phyloP scores from a whole-genome alignment of 306 rosid species.

The Cicer pinnatifidum region DNA sequence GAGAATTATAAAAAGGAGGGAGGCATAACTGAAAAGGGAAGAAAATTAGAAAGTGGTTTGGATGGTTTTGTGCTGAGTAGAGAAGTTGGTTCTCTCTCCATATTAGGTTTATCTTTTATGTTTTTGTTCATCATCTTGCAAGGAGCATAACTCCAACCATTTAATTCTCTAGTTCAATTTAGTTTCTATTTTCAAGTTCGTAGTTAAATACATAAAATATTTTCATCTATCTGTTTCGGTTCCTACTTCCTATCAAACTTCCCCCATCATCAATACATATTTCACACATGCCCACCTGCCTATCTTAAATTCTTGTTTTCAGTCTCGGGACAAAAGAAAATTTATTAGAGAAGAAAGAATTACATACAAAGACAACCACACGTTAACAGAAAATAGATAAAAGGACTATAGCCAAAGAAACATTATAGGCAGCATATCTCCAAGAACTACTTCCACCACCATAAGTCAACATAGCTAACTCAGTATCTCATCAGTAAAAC shows the following conservation, averaged over 20 bases:
- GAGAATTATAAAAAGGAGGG: too few species aligned
- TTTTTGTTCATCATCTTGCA: too few species aligned
- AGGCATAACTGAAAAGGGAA: too few species aligned
- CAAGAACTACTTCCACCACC: conserved; percentile 19
- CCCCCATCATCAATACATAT: conserved; percentile 14
- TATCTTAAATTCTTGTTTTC: not conserved
- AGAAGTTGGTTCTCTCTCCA: too few species aligned
- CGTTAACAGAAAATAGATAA: not conserved
- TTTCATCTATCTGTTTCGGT: too few species aligned
- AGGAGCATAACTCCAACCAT: too few species aligned
- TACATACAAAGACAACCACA: conserved; percentile 7
- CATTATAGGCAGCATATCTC: not conserved
- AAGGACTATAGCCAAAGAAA: conserved; percentile 7
- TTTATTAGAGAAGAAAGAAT: not conserved
- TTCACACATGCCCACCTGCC: not conserved
- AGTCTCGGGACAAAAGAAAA: not conserved
- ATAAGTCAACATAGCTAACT: not conserved
- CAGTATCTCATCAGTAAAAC: conserved; percentile 8
- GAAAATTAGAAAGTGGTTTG: too few species aligned
- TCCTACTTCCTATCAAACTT: not conserved
- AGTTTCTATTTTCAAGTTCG: too few species aligned
- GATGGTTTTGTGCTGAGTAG: too few species aligned
- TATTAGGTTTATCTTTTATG: too few species aligned
- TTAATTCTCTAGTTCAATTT: too few species aligned
- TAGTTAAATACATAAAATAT: too few species aligned